Conservation (phyloP, 2,329 filamentous ascomycete species). For the Calonectria leucothoes region DNA sequence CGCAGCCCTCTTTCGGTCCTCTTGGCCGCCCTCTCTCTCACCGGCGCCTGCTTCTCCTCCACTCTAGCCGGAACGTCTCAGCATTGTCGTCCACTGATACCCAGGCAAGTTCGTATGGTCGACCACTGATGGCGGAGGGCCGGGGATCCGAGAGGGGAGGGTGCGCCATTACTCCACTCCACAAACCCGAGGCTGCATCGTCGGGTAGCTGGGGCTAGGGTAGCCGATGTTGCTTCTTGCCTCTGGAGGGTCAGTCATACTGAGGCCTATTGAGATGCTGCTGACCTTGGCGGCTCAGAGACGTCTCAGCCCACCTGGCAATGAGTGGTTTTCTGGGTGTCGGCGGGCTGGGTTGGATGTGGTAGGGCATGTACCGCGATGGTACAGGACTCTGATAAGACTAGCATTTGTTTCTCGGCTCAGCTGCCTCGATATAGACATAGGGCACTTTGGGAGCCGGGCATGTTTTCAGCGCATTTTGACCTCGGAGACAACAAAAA, state of each 20-base stretch:
- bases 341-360: background rate
- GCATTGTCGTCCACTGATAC: conserved; percentile 35
- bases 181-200: conserved; percentile 35
- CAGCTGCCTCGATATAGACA: conserved; percentile 3
- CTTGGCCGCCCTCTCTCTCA: conserved; percentile 12
- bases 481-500: background rate
- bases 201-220: conserved; percentile 30
- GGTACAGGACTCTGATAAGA: conserved; percentile 1
- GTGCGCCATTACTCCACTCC: conserved; percentile 42
- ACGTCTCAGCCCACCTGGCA: conserved; percentile 10
- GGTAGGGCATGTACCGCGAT: conserved; percentile 18
- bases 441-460: background rate
- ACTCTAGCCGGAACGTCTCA: conserved; percentile 20
- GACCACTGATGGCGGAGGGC: conserved; percentile 31
- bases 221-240: conserved; percentile 13
- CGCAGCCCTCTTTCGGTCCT: background rate
- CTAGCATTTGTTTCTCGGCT: background rate
- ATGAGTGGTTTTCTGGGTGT: background rate
- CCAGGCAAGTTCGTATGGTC: conserved; percentile 35
- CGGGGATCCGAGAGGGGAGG: conserved; percentile 32
- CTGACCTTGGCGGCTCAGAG: conserved; percentile 14
- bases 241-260: conserved; percentile 18
- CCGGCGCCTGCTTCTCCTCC: conserved; percentile 11
- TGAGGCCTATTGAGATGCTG: conserved; percentile 7
- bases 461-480: background rate